A percentile compares a stretch with the other conserved stretches of the same genome.
These are phyloP conservation scores for Cytospora schulzeri DNA, from an alignment of 2,329 filamentous ascomycete genomes.

Conservation along the genomic window DNA sequence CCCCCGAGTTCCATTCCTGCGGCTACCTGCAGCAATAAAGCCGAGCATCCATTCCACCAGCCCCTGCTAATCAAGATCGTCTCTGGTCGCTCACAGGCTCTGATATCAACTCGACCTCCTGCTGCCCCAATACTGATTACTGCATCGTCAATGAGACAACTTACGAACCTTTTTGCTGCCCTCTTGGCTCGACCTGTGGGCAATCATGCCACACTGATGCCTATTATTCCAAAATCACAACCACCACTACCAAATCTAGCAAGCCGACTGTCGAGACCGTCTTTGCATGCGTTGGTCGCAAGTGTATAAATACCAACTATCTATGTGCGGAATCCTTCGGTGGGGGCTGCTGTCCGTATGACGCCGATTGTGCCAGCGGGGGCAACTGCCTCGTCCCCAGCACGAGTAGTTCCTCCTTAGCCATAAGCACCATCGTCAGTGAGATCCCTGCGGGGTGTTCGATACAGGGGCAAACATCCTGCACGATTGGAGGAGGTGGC, in stretches of 20 bases:
- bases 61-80: background rate
- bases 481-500: slow-evolving; percentile 47
- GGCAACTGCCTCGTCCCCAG: slow-evolving; percentile 39
- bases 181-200: slow-evolving; percentile 36
- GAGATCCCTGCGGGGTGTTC: slow-evolving; percentile 48
- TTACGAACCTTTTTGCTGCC: slow-evolving; percentile 36
- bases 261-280: slow-evolving; percentile 17
- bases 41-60: background rate
- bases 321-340: slow-evolving; percentile 38
- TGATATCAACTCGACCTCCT: slow-evolving; percentile 34
- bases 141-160: slow-evolving; percentile 37
- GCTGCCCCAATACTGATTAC: slow-evolving; percentile 34
- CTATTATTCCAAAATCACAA: slow-evolving; percentile 37
- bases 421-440: slow-evolving; percentile 34
- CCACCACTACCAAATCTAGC: slow-evolving; percentile 33
- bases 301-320: slow-evolving; percentile 37
- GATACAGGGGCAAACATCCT: slow-evolving; percentile 45
- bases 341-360: slow-evolving; percentile 39
- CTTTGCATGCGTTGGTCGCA: slow-evolving; percentile 36
- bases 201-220: slow-evolving; percentile 35
- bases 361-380: slow-evolving; percentile 43
- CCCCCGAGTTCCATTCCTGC: background rate
- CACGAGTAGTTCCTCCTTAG: slow-evolving; percentile 30
- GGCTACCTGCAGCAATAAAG: background rate
- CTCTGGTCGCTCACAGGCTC: slow-evolving; percentile 26